Conservation (phyloP, 2,329 filamentous ascomycete species). For the Xylaria sp. region DNA sequence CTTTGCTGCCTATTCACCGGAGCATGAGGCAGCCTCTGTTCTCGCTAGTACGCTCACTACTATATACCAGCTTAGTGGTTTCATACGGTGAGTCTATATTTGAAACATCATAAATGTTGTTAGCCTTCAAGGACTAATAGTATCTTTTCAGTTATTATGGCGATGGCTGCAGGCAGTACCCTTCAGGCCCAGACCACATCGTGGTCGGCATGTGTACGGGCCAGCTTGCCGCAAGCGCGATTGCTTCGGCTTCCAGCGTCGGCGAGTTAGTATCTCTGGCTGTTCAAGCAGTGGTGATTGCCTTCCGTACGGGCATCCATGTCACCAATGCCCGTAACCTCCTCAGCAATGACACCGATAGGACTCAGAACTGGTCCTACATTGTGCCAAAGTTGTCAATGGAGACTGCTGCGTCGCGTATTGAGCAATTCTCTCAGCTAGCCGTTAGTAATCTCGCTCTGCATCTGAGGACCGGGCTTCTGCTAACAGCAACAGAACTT, state of each 20-base stretch:
- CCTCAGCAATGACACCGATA: not conserved
- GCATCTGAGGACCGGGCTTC: not conserved
- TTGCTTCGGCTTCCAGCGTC: slow-evolving; percentile 3
- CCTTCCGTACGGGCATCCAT: slow-evolving; percentile 4
- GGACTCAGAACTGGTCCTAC: not conserved
- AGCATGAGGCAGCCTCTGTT: not conserved
- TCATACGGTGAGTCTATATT: not conserved
- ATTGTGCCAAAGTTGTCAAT: not conserved
- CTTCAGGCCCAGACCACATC: not conserved
- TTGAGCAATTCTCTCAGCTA: not conserved
- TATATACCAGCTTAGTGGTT: not conserved
- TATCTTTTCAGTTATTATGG: not conserved
- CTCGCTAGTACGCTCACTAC: not conserved
- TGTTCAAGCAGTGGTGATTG: not conserved
- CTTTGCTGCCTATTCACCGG: not conserved
- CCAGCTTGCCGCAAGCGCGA: slow-evolving; percentile 3
- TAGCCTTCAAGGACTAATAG: not conserved
- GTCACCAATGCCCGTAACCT: slow-evolving; percentile 1
- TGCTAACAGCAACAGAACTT: not conserved
- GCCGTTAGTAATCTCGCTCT: not conserved
- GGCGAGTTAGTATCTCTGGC: not conserved
- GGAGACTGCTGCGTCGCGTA: not conserved
- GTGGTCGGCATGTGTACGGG: slow-evolving; percentile 10
- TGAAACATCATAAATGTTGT: not conserved
- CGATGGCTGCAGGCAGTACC: not conserved